Percentiles rank a stretch among this genome's conserved stretches.
Evolutionary conservation across 805 yeast genomes (phyloP).

Genomic region (Saturnispora diversa): DNA sequence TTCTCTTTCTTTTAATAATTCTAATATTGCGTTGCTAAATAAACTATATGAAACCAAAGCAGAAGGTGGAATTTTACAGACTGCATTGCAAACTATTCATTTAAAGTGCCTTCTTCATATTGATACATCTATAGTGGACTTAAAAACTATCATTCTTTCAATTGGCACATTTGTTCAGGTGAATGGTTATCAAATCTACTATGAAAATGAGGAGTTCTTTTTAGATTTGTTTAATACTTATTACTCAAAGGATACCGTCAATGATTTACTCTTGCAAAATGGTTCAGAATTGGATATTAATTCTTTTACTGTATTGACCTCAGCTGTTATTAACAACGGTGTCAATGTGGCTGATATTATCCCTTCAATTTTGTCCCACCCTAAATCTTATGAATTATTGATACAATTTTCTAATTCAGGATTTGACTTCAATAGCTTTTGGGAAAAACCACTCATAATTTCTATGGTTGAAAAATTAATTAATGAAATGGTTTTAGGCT

Average conservation of each 20-base stretch:
- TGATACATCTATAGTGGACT: slow-evolving; percentile 22
- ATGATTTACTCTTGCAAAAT: slow-evolving; percentile 11
- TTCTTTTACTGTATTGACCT: slow-evolving; percentile 14
- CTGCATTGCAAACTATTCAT: slow-evolving; percentile 42
- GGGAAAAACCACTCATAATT: slow-evolving; percentile 18
- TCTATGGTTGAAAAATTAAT: slow-evolving; percentile 23
- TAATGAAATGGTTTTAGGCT: slow-evolving; percentile 19
- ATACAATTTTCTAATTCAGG: slow-evolving; percentile 16
- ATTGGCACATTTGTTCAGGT: slow-evolving; percentile 33
- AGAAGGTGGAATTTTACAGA: slow-evolving; percentile 41
- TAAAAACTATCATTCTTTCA: slow-evolving; percentile 28
- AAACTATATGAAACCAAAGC: slow-evolving; percentile 29
- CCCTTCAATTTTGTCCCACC: slow-evolving; percentile 16
- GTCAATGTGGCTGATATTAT: slow-evolving; percentile 11
- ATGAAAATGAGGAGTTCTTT: slow-evolving; percentile 33
- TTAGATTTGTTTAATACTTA: slow-evolving; percentile 28
- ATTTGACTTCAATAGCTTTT: slow-evolving; percentile 17
- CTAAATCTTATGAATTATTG: slow-evolving; percentile 16
- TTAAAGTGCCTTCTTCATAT: slow-evolving; percentile 38
- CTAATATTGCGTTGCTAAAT: slow-evolving; percentile 27
- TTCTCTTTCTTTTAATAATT: slow-evolving; percentile 15
- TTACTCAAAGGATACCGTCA: slow-evolving; percentile 15
- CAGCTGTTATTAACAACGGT: slow-evolving; percentile 14
- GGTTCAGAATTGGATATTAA: slow-evolving; percentile 15
- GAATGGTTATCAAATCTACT: slow-evolving; percentile 29